Evolutionary conservation across 2,329 filamentous ascomycete genomes (phyloP), one percentile per base, ranked within the genome.

Genomic region (Fusarium verticillioides): DNA sequence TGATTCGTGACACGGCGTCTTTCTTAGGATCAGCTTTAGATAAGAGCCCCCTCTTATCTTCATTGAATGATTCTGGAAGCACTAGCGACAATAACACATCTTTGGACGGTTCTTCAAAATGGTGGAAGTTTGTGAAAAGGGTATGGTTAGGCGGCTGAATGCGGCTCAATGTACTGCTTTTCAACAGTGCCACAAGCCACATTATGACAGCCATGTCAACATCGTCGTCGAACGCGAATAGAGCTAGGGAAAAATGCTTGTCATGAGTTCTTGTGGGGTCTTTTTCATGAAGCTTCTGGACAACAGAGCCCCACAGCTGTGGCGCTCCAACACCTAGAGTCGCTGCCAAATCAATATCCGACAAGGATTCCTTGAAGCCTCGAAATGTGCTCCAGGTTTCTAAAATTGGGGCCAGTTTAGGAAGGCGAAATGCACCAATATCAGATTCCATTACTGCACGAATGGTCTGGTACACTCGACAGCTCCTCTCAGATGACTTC

Each of bases 301-400:
- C 85, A 83, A 19, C 92, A 78, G 1, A 93, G 1, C 59, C 71
- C 66, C 85, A 7, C 92, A 79, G 76, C 88, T 92, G 77, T 87
- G 66, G 30, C 4, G 53, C 90, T 5, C 80, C 64, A 1, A 93
- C 81, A 0, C 91, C 91, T 64, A 92, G 87, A 73, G 88, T 85
- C 18, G 39, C 4, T 1, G 9, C 39, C 4, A 64, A 9, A 43
- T 64, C 57, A 0, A 44, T 46, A 8, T 5, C 21, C 21, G n/a
- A 21, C 4, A 36, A 39, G 12, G 26, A 46, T 3, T 53, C 15
- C 3, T 30, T 28, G 3, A 62, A 15, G 5, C 57, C 57, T 0
- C 0, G 39, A 12, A 64, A 39, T 16, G 39, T 40, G 39, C 10
- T 15, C 66, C 66, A 70, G 1, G 30, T 21, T 7, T 70, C 59